phyloP scores from a whole-genome alignment of 176 grass and related monocot genomes.

The Carex cristatella region DNA sequence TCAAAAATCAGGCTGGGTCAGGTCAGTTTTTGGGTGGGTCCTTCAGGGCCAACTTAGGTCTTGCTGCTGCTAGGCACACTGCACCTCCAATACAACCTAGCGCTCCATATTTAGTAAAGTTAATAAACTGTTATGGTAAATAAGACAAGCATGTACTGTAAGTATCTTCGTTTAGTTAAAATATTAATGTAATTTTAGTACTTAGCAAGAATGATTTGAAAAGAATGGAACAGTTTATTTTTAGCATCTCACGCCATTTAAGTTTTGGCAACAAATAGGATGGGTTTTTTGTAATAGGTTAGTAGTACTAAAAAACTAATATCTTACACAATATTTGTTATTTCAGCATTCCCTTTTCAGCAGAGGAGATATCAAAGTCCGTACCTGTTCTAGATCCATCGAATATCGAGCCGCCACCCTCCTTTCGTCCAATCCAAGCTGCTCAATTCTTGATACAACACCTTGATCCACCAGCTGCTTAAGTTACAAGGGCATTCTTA shows the following conservation, averaged over 20 bases:
- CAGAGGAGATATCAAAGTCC: slow-evolving; percentile 73
- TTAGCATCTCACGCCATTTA: background rate
- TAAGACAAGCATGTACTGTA: no score
- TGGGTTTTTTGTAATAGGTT: background rate
- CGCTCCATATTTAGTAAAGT: no score
- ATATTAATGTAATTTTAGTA: no score
- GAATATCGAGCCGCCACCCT: slow-evolving; percentile 49
- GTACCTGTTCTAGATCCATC: slow-evolving; percentile 58
- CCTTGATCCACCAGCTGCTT: slow-evolving; percentile 28
- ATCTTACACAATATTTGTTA: background rate
- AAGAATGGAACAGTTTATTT: background rate
- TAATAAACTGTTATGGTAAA: no score
- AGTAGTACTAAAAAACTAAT: background rate
- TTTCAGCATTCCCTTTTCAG: slow-evolving; percentile 82
- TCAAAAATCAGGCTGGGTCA: background rate
- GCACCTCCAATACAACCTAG: no score
- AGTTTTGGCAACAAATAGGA: slow-evolving; percentile 4
- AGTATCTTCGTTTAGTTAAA: no score
- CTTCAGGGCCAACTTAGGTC: background rate
- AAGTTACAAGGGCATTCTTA: background rate
- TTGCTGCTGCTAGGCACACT: background rate
- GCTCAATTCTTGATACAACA: slow-evolving; percentile 55
- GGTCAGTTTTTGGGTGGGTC: background rate
- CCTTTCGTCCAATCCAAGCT: slow-evolving; percentile 52
- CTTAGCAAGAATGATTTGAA: background rate